Percentiles rank a stretch among this genome's conserved stretches.
These are phyloP conservation scores for Pichia sp. DNA, from an alignment of 1,139 yeast species.

Conservation along the genomic window DNA sequence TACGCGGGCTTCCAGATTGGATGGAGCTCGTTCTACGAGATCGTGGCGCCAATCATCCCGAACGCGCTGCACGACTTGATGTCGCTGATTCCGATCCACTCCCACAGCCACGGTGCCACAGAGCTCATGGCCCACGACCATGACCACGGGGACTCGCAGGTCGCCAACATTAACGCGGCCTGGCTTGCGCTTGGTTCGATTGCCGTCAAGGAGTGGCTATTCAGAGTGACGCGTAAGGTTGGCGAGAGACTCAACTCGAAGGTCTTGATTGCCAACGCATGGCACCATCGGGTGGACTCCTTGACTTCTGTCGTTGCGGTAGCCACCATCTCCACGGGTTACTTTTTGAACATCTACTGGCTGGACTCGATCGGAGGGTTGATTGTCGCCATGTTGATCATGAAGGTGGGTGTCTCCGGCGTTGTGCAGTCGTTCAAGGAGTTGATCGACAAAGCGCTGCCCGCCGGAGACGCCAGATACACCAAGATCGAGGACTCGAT, in stretches of 20 bases:
- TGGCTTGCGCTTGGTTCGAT: conserved; percentile 93
- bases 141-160: conserved; percentile 19
- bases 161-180: conserved; percentile 74
- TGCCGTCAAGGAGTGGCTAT: conserved; percentile 79
- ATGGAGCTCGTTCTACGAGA: conserved; percentile 72
- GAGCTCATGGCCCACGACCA: conserved; percentile 19
- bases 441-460: conserved; percentile 59
- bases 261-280: conserved; percentile 91
- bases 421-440: conserved; percentile 67
- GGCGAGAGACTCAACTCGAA: conserved; percentile 77
- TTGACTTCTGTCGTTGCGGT: conserved; percentile 89
- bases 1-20: conserved; percentile 92
- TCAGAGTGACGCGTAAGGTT: conserved; percentile 71
- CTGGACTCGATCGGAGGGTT: conserved; percentile 90
- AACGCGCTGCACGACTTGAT: conserved; percentile 46
- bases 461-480: conserved; percentile 39
- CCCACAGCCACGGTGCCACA: conserved; percentile 41
- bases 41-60: conserved; percentile 66
- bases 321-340: conserved; percentile 81
- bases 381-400: conserved; percentile 72
- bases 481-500: conserved; percentile 37
- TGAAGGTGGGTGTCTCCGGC: conserved; percentile 80
- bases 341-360: conserved; percentile 71
- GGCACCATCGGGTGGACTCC: conserved; percentile 98
- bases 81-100: conserved; percentile 45